Percentiles rank a stretch among this genome's conserved stretches.
phyloP scores from a whole-genome alignment of 75 land plant species.

The Picea sitchensis region DNA sequence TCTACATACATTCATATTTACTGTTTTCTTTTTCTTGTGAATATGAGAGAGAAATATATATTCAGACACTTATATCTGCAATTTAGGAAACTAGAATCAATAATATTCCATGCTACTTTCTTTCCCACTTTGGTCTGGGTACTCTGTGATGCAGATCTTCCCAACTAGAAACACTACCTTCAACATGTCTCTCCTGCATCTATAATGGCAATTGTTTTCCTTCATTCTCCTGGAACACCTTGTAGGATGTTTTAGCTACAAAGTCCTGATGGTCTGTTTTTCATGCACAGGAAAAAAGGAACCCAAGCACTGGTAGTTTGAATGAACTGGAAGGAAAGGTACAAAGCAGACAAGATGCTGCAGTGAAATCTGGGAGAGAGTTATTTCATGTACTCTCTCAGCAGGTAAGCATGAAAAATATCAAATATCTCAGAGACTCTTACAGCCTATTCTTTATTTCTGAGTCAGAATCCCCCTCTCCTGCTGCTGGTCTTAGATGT shows the following conservation, averaged over 20 bases:
- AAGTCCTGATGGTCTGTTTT: neutral
- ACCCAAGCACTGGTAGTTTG: slow-evolving; percentile 13
- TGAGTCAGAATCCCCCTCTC: neutral
- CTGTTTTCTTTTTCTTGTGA: neutral
- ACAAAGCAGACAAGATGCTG: slow-evolving; percentile 32
- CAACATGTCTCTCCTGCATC: neutral
- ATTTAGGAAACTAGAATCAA: no score
- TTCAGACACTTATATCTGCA: neutral
- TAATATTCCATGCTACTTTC: no score
- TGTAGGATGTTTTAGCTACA: neutral
- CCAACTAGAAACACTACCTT: neutral
- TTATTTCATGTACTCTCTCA: slow-evolving; percentile 32
- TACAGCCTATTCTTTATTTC: neutral
- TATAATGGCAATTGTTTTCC: neutral
- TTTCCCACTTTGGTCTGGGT: no score
- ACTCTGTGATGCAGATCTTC: neutral
- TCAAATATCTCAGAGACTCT: neutral
- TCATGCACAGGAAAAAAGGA: slow-evolving; percentile 12
- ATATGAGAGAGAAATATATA: neutral
- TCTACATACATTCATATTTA: neutral
- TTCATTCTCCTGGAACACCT: neutral
- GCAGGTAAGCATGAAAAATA: slow-evolving; percentile 13
- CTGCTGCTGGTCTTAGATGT: slow-evolving; percentile 23
- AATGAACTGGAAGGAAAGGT: slow-evolving; percentile 31
- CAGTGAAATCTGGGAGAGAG: slow-evolving; percentile 33